Evolutionary conservation across 768 basidiomycete genomes (phyloP).

Genomic region (Amanita molliuscula): DNA sequence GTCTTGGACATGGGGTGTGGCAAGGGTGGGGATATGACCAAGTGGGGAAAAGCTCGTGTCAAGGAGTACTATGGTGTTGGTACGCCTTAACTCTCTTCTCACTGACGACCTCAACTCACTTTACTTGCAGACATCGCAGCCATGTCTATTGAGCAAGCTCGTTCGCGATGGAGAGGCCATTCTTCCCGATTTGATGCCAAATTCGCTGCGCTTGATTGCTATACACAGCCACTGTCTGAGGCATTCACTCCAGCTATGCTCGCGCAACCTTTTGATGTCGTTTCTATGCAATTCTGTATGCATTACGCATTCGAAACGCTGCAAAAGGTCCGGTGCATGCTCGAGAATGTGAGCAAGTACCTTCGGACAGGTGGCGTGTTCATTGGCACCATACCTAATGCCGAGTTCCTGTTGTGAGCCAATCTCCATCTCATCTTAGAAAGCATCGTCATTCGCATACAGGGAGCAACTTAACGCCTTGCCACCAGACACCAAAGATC

Average conservation of each 20-base stretch:
- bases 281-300: constrained; percentile 99
- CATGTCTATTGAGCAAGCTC: constrained; percentile 86
- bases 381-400: constrained; percentile 94
- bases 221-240: constrained; percentile 56
- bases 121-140: constrained; percentile 70
- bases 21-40: constrained; percentile 96
- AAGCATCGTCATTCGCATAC: constrained; percentile 8
- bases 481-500: constrained; percentile 53
- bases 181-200: constrained; percentile 58
- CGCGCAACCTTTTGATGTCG: constrained; percentile 76
- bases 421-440: constrained; percentile 19
- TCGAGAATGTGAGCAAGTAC: constrained; percentile 77
- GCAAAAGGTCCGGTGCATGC: constrained; percentile 82
- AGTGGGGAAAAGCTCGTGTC: constrained; percentile 86
- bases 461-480: constrained; percentile 67
- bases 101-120: constrained; percentile 2
- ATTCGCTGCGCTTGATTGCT: constrained; percentile 88
- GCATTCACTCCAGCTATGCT: constrained; percentile 57
- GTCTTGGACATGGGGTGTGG: constrained; percentile 97
- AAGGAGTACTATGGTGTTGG: constrained; percentile 76
- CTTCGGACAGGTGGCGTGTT: constrained; percentile 83
- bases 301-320: constrained; percentile 97
- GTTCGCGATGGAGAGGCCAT: constrained; percentile 51
- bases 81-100: constrained; percentile 19
- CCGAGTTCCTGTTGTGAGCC: constrained; percentile 64